These are phyloP conservation scores for Melocanna baccifera DNA, from an alignment of 176 grass and related monocot genomes.

Conservation along the genomic window DNA sequence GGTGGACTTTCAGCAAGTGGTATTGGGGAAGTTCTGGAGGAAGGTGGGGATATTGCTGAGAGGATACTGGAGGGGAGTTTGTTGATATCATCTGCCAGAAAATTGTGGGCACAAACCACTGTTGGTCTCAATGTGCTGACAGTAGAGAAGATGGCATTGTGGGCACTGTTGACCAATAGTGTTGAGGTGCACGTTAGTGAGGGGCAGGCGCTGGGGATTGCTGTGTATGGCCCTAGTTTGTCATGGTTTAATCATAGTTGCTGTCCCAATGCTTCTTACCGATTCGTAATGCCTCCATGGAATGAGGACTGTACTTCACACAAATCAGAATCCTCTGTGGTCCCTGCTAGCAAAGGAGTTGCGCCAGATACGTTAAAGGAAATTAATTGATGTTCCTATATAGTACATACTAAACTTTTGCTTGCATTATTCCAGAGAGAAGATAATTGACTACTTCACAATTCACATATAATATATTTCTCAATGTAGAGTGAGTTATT, in stretches of 20 bases:
- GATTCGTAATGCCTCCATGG: conserved; percentile 33
- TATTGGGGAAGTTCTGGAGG: conserved; percentile 45
- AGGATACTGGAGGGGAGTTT: conserved; percentile 51
- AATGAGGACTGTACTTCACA: conserved; percentile 11
- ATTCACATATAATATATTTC: conserved; percentile 12
- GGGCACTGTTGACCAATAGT: conserved; percentile 67
- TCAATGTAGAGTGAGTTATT: neutral
- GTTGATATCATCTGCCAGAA: conserved; percentile 61
- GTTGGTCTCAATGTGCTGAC: neutral
- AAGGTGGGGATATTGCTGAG: conserved; percentile 49
- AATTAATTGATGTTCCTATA: conserved; percentile 15
- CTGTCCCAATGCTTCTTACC: conserved; percentile 67
- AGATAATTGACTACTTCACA: conserved; percentile 10
- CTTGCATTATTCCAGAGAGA: neutral
- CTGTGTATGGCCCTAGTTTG: conserved; percentile 66
- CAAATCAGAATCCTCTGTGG: conserved; percentile 28
- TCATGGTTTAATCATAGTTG: conserved; percentile 98
- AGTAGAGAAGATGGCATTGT: conserved; percentile 52
- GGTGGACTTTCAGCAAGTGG: conserved; percentile 59
- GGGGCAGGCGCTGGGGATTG: conserved; percentile 50
- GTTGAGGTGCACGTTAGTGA: conserved; percentile 76
- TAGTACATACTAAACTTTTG: conserved; percentile 8
- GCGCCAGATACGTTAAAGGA: conserved; percentile 37
- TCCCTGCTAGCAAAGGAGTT: conserved; percentile 41
- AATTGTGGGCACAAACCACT: neutral